Evolutionary conservation across 495 filamentous ascomycete genomes (phyloP).

Genomic region (Entonaema liquescens): DNA sequence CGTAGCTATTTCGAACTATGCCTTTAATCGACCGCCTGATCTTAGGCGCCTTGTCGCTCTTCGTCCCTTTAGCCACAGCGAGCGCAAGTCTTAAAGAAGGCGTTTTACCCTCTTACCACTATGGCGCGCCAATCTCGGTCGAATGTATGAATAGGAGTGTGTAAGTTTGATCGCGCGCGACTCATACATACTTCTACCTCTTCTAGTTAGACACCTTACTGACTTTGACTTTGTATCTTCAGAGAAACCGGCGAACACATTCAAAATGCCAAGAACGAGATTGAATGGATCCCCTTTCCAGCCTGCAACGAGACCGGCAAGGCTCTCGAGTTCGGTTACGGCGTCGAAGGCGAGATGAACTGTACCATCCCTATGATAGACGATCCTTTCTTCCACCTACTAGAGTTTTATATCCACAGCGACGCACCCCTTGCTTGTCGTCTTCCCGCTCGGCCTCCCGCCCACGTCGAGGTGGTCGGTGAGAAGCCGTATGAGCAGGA

Average conservation of each 20-base stretch:
- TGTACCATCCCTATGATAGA: slow-evolving; percentile 88
- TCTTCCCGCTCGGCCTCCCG: slow-evolving; percentile 78
- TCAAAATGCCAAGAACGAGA: slow-evolving; percentile 77
- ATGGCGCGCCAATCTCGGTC: slow-evolving; percentile 57
- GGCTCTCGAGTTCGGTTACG: slow-evolving; percentile 86
- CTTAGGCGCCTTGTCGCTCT: slow-evolving; percentile 24
- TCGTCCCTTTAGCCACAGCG: slow-evolving; percentile 30
- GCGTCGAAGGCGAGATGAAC: slow-evolving; percentile 82
- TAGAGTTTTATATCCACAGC: slow-evolving; percentile 98
- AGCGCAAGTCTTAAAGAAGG: slow-evolving; percentile 32
- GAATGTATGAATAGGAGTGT: slow-evolving; percentile 66
- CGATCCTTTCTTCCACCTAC: slow-evolving; percentile 93
- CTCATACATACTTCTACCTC: background rate
- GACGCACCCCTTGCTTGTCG: slow-evolving; percentile 94
- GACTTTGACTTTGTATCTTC: background rate
- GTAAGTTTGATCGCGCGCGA: slow-evolving; percentile 47
- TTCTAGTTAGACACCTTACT: background rate
- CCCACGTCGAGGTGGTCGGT: slow-evolving; percentile 55
- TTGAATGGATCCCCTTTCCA: slow-evolving; percentile 94
- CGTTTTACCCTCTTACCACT: slow-evolving; percentile 58
- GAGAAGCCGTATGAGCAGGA: slow-evolving; percentile 56
- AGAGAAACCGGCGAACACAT: slow-evolving; percentile 80
- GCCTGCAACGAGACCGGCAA: slow-evolving; percentile 87
- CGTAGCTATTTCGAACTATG: slow-evolving; percentile 31
- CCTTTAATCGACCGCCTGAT: slow-evolving; percentile 24